These are phyloP conservation scores for Leccinum pachyderme DNA, from an alignment of 1,284 basidiomycete genomes.

Conservation along the genomic window DNA sequence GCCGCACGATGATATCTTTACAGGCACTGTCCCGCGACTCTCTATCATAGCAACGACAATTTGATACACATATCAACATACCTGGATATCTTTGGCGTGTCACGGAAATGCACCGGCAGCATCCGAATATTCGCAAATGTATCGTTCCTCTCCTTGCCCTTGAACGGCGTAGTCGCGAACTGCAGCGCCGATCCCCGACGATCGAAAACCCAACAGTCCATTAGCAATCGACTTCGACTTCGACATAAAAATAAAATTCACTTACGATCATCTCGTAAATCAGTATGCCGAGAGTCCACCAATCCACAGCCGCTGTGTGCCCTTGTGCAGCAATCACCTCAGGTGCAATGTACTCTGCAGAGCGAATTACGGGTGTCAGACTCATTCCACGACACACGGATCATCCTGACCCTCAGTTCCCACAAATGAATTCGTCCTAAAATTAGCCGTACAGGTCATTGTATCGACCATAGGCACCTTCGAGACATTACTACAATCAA, in stretches of 20 bases:
- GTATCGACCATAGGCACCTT: slow-evolving; percentile 93
- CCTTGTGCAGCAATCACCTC: slow-evolving; percentile 98
- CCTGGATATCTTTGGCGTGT: slow-evolving; percentile 81
- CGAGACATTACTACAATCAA: slow-evolving; percentile 17
- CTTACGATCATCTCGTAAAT: slow-evolving; percentile 99
- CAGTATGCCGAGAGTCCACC: slow-evolving; percentile 99
- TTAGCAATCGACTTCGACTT: slow-evolving; percentile 17
- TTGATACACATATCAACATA: slow-evolving; percentile 43
- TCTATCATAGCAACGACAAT: slow-evolving; percentile 9
- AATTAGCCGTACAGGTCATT: slow-evolving; percentile 94
- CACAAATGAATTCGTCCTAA: slow-evolving; percentile 98
- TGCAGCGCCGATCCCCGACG: slow-evolving; percentile 34
- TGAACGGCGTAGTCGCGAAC: slow-evolving; percentile 99
- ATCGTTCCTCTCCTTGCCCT: slow-evolving; percentile 90
- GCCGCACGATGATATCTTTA: slow-evolving; percentile 84
- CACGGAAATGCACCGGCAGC: slow-evolving; percentile 86
- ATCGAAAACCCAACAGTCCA: slow-evolving; percentile 14
- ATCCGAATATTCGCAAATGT: slow-evolving; percentile 96
- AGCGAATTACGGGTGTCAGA: slow-evolving; percentile 26
- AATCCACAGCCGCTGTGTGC: slow-evolving; percentile 98
- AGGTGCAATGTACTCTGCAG: slow-evolving; percentile 94
- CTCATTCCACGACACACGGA: slow-evolving; percentile 20
- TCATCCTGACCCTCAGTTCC: slow-evolving; percentile 84
- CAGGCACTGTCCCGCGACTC: slow-evolving; percentile 54
- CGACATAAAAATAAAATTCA: slow-evolving; percentile 34